Conservation (phyloP, 75 land plant species). For the Gnetum montanum region DNA sequence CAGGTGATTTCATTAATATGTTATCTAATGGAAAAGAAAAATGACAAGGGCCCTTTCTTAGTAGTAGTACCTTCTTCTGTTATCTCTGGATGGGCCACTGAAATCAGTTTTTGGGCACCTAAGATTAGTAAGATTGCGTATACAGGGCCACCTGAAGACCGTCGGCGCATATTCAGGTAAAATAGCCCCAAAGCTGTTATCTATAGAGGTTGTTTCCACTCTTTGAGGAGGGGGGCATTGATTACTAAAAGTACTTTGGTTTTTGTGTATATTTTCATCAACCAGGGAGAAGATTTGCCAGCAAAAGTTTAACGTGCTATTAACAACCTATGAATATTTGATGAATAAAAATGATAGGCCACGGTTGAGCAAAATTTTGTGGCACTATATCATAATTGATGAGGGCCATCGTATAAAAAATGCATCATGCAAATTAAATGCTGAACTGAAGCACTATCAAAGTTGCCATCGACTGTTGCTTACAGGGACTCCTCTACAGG, state of each 20-base stretch:
- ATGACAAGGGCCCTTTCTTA: slow-evolving; percentile 94
- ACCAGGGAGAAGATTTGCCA: slow-evolving; percentile 80
- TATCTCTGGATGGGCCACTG: slow-evolving; percentile 89
- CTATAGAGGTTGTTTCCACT: background rate
- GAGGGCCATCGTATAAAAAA: slow-evolving; percentile 99
- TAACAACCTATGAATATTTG: slow-evolving; percentile 95
- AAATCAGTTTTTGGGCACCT: slow-evolving; percentile 93
- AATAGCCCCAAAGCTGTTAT: no score
- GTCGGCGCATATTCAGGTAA: slow-evolving; percentile 86
- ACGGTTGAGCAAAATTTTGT: slow-evolving; percentile 75
- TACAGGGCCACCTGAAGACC: slow-evolving; percentile 92
- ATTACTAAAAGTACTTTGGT: slow-evolving; percentile 6
- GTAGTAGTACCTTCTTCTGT: slow-evolving; percentile 99
- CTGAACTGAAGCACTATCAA: slow-evolving; percentile 88
- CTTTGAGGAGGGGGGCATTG: background rate
- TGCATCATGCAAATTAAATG: slow-evolving; percentile 97
- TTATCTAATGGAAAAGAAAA: slow-evolving; percentile 86
- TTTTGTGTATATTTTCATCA: slow-evolving; percentile 8
- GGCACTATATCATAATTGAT: slow-evolving; percentile 99
- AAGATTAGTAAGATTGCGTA: slow-evolving; percentile 71
- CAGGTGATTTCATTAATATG: slow-evolving; percentile 93
- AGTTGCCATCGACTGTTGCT: slow-evolving; percentile 83
- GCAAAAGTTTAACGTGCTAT: slow-evolving; percentile 93
- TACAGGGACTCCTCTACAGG: slow-evolving; percentile 98
- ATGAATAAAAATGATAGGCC: slow-evolving; percentile 99